A percentile compares a stretch with the other conserved stretches of the same genome.
Evolutionary conservation across 768 basidiomycete genomes (phyloP).

Genomic region (Vishniacozyma victoriae): DNA sequence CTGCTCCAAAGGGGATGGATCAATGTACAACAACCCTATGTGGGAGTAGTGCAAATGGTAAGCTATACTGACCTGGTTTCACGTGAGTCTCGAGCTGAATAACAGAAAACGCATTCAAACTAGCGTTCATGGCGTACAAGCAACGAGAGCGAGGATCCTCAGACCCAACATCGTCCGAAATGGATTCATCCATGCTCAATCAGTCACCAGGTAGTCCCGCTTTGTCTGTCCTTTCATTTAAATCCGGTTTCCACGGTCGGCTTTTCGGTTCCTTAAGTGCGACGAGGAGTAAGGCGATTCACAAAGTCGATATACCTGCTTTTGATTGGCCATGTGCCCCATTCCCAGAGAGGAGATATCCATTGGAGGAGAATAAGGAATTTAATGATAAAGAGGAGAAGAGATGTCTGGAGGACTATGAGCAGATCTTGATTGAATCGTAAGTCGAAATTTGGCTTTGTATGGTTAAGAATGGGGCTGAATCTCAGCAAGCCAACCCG

Average conservation of each 20-base stretch:
- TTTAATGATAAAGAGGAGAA: slow-evolving; percentile 48
- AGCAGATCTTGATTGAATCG: slow-evolving; percentile 39
- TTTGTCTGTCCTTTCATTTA: slow-evolving; percentile 48
- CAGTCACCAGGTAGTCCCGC: slow-evolving; percentile 48
- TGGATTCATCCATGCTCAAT: slow-evolving; percentile 49
- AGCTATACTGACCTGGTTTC: background rate
- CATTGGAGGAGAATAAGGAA: slow-evolving; percentile 43
- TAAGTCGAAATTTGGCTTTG: slow-evolving; percentile 7
- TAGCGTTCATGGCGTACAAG: slow-evolving; percentile 47
- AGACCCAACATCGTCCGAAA: slow-evolving; percentile 45
- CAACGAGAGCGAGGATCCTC: slow-evolving; percentile 38
- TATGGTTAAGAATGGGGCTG: background rate
- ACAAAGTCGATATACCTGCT: slow-evolving; percentile 51
- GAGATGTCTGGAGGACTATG: slow-evolving; percentile 40
- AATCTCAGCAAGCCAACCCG: slow-evolving; percentile 33
- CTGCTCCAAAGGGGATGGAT: slow-evolving; percentile 48
- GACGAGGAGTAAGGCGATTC: slow-evolving; percentile 50
- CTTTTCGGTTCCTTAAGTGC: slow-evolving; percentile 48
- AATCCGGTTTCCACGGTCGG: slow-evolving; percentile 49
- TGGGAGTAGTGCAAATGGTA: slow-evolving; percentile 39
- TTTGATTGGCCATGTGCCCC: slow-evolving; percentile 50
- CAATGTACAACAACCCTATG: slow-evolving; percentile 47
- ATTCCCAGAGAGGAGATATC: slow-evolving; percentile 50
- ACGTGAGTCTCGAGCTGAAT: background rate
- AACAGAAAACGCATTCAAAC: slow-evolving; percentile 49